Conservation (phyloP, 2,329 filamentous ascomycete genomes). For the Colletotrichum trifolii region DNA sequence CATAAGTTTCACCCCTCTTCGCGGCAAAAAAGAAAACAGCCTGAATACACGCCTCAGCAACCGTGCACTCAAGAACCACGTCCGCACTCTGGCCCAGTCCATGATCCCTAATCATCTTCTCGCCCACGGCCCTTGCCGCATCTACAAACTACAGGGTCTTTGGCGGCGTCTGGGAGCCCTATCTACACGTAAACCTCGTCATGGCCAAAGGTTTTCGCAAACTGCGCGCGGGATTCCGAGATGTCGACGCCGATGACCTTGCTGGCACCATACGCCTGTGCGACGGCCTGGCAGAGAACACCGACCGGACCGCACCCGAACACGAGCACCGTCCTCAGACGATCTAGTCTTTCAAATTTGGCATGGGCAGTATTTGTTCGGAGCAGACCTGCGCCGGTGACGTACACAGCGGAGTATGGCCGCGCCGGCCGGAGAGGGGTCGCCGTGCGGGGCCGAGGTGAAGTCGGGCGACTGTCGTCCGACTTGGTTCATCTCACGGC, state of each 20-base stretch:
- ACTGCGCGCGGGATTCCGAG: slow-evolving; percentile 50
- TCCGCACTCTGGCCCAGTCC: slow-evolving; percentile 58
- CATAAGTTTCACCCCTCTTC: slow-evolving; percentile 59
- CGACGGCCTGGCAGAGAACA: slow-evolving; percentile 56
- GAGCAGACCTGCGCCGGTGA: slow-evolving; percentile 9
- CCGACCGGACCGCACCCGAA: slow-evolving; percentile 64
- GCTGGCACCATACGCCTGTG: slow-evolving; percentile 56
- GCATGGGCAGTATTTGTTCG: slow-evolving; percentile 1
- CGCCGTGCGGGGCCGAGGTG: slow-evolving; percentile 27
- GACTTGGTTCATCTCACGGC: neutral
- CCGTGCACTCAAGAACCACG: slow-evolving; percentile 53
- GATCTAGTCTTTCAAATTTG: too few species aligned
- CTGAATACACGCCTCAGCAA: slow-evolving; percentile 55
- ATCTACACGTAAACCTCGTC: slow-evolving; percentile 55
- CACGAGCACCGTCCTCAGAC: slow-evolving; percentile 51
- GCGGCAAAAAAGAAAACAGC: slow-evolving; percentile 53
- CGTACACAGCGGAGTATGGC: slow-evolving; percentile 27
- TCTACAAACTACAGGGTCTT: slow-evolving; percentile 57
- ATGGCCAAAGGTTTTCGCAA: slow-evolving; percentile 57
- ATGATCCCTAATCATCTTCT: slow-evolving; percentile 55
- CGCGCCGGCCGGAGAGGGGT: slow-evolving; percentile 25
- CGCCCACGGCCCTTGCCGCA: slow-evolving; percentile 59
- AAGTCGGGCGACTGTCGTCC: slow-evolving; percentile 25
- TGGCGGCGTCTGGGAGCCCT: slow-evolving; percentile 49
- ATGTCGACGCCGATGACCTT: slow-evolving; percentile 61